Evolutionary conservation across 768 basidiomycete species (phyloP).

Genomic region (Rhodotorula taiwanensis): DNA sequence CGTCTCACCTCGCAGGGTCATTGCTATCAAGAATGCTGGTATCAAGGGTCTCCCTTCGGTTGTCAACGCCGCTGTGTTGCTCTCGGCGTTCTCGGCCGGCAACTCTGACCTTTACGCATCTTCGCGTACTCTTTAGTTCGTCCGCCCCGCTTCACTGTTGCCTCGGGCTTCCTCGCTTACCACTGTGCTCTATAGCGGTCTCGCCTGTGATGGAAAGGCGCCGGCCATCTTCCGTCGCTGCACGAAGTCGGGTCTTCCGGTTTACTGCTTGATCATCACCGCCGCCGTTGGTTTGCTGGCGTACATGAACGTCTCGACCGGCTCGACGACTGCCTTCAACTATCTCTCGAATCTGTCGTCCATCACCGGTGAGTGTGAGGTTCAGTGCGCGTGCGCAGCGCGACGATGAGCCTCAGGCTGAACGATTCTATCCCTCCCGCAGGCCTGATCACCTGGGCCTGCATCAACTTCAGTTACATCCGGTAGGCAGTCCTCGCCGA

Average conservation of each 20-base stretch:
- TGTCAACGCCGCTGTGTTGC: conserved; percentile 55
- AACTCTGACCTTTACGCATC: conserved; percentile 51
- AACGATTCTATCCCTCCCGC: too few species aligned
- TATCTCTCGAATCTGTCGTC: conserved; percentile 18
- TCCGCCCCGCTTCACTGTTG: too few species aligned
- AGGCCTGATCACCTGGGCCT: conserved; percentile 68
- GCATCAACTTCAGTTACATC: conserved; percentile 66
- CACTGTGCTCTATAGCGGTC: conserved; percentile 47
- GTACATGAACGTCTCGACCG: conserved; percentile 61
- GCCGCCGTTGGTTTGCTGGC: conserved; percentile 56
- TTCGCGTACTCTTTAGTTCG: conserved; percentile 59
- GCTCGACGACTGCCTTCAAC: conserved; percentile 30
- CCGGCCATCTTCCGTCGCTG: conserved; percentile 64
- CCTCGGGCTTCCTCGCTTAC: too few species aligned
- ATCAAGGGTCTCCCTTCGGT: conserved; percentile 60
- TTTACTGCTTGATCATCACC: conserved; percentile 61
- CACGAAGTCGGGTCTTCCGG: conserved; percentile 67
- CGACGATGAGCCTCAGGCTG: too few species aligned
- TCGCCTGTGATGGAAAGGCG: conserved; percentile 72
- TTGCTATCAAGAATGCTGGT: conserved; percentile 16
- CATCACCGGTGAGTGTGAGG: conserved; percentile 33
- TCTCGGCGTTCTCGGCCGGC: conserved; percentile 70
- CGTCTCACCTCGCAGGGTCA: not conserved
- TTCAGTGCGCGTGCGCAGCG: too few species aligned
- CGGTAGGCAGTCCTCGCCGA: conserved; percentile 50